Evolutionary conservation across 805 yeast genomes (phyloP).

Genomic region (Schizosaccharomyces osmophilus): DNA sequence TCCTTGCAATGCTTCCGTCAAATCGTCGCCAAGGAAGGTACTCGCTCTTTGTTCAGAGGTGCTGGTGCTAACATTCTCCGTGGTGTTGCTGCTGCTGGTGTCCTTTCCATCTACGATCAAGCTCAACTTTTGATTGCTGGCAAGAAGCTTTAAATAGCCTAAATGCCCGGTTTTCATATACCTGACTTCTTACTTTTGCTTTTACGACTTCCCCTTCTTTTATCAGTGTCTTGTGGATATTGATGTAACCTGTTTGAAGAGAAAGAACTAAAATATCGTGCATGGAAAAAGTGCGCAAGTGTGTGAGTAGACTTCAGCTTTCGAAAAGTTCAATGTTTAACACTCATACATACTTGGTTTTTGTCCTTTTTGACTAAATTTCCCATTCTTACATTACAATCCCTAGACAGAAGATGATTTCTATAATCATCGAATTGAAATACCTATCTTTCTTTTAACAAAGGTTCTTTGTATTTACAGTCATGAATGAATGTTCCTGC

Average conservation of each 20-base stretch:
- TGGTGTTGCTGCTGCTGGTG: conserved; percentile 99
- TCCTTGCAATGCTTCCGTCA: conserved; percentile 79
- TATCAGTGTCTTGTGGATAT: neutral
- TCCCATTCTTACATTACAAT: neutral
- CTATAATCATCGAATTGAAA: too few species aligned
- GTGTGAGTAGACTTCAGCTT: too few species aligned
- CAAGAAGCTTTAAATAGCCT: conserved; percentile 20
- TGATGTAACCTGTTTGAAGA: neutral
- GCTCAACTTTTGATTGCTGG: conserved; percentile 85
- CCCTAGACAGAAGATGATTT: too few species aligned
- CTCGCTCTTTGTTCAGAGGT: conserved; percentile 84
- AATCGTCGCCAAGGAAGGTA: conserved; percentile 92
- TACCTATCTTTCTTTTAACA: too few species aligned
- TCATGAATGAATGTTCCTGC: too few species aligned
- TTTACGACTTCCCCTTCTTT: neutral
- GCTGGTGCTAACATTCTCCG: conserved; percentile 98
- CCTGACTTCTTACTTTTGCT: neutral
- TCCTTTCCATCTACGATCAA: conserved; percentile 91
- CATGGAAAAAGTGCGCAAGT: too few species aligned
- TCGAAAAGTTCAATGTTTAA: too few species aligned
- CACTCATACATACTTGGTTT: too few species aligned
- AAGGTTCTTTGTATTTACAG: too few species aligned
- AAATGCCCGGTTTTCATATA: neutral
- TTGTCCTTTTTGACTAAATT: neutral
- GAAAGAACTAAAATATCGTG: too few species aligned